These are phyloP conservation scores for Lasiodiplodia gonubiensis DNA, from an alignment of 2,329 filamentous ascomycete genomes.

Conservation along the genomic window DNA sequence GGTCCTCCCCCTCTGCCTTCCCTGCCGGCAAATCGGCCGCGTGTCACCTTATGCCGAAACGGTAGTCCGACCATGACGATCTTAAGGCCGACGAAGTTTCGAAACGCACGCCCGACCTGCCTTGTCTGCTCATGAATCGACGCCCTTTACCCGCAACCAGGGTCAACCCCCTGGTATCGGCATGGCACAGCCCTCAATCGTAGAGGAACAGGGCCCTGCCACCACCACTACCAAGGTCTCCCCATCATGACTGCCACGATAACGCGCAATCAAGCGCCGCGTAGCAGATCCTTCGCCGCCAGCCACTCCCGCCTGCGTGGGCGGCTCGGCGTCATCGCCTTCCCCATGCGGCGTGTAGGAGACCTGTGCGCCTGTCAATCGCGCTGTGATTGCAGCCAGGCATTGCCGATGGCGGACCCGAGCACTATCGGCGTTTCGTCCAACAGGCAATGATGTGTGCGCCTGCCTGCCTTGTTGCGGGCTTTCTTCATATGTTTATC, in stretches of 20 bases:
- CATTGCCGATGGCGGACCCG: slow-evolving; percentile 10
- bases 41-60: slow-evolving; percentile 5
- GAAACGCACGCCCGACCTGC: slow-evolving; percentile 11
- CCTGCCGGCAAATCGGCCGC: neutral
- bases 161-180: neutral
- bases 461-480: slow-evolving; percentile 8
- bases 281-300: neutral
- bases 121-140: neutral
- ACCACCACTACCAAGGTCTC: neutral
- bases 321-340: neutral
- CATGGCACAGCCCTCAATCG: neutral
- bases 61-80: neutral
- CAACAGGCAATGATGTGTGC: neutral
- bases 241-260: neutral
- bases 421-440: neutral
- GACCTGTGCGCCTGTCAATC: neutral
- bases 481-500: neutral
- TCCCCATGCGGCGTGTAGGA: neutral
- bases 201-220: neutral
- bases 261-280: slow-evolving; percentile 14
- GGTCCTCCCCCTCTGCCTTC: neutral
- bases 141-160: neutral
- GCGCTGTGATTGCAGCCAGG: neutral
- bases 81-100: slow-evolving; percentile 13
- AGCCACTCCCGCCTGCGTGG: neutral